Base-by-base conservation (phyloP, 2,329 filamentous ascomycete species). In the Colletotrichum gigasporum region DNA sequence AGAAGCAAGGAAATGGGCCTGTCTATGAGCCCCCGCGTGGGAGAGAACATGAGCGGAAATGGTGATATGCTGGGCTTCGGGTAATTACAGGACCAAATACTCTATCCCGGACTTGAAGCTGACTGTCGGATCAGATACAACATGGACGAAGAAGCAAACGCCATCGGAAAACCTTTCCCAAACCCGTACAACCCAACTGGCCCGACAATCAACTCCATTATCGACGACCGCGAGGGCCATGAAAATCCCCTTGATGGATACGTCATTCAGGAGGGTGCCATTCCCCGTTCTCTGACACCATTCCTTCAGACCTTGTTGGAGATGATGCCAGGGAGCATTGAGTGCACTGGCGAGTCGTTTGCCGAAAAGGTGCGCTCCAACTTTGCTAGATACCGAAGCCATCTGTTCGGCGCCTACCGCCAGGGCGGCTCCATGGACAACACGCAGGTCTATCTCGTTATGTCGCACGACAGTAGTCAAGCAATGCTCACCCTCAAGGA, bases 381-480 rank as follows among this genome's bases (percentile, higher is more conserved):
- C 10, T 72, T 87, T 32, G 81, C 85, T 6, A 77, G 79, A 22
- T 76, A 80, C 42, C 84, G 84, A 28, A 87, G 83, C 71, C 75
- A 81, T n/a, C 76, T 89, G 39, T 72, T 89, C 0, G 88, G 88
- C 0, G 87, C 88, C 0, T 89, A 89, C 67, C 82, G 77, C 54
- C 77, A 78, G 6, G 78, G 80, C 6, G 86, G 88, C 0, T 86
- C 86, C 16, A 75, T 90, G 18, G 83, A 86, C 71, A 83, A 78
- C 62, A 91, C 87, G 0, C 85, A 89, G 62, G 82, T 88, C 0
- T 91, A 90, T 71, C 79, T 91, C 4, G 81, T 90, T 71, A 90
- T 91, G 87, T 87, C 85, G 2, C 88, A 91, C 69, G 88, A 90
- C 68, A 87, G 83, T 79, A 87, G 88, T 69, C 86, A 91, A 74